Conservation (phyloP, 495 filamentous ascomycete genomes). For the Saxophila tyrrhenica region DNA sequence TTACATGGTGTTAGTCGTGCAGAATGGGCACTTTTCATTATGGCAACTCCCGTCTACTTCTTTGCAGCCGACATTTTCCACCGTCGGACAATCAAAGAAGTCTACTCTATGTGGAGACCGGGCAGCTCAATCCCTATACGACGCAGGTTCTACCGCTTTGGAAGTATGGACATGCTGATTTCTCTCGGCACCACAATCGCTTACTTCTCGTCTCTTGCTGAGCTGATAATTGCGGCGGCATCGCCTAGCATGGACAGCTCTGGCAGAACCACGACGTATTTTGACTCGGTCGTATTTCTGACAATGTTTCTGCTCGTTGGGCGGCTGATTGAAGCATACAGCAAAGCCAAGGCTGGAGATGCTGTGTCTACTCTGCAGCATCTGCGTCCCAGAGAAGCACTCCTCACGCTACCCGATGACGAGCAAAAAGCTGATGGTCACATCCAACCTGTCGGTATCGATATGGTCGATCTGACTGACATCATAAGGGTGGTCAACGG, state of each 20-base stretch:
- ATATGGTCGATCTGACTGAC: constrained; percentile 76
- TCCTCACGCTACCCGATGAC: constrained; percentile 41
- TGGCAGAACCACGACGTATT: constrained; percentile 40
- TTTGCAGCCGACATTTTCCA: constrained; percentile 84
- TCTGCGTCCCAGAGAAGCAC: constrained; percentile 67
- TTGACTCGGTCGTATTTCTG: constrained; percentile 88
- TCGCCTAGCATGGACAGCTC: neutral
- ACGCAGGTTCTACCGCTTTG: constrained; percentile 78
- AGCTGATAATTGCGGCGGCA: constrained; percentile 59
- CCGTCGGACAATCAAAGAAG: constrained; percentile 62
- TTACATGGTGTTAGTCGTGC: constrained; percentile 62
- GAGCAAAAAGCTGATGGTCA: constrained; percentile 9
- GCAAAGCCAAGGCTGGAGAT: constrained; percentile 83
- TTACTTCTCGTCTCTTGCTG: constrained; percentile 71
- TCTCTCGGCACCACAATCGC: constrained; percentile 81
- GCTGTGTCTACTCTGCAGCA: constrained; percentile 71
- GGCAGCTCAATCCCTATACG: constrained; percentile 64
- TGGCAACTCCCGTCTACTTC: constrained; percentile 85
- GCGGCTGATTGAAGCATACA: constrained; percentile 78
- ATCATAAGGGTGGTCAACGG: constrained; percentile 65
- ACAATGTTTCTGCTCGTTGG: constrained; percentile 82
- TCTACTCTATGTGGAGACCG: constrained; percentile 68
- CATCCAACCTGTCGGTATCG: constrained; percentile 43
- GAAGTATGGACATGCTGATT: constrained; percentile 93
- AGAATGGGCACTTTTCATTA: constrained; percentile 73